Evolutionary conservation across 345 rosid species (phyloP).

Genomic region (Bruguiera parviflora): DNA sequence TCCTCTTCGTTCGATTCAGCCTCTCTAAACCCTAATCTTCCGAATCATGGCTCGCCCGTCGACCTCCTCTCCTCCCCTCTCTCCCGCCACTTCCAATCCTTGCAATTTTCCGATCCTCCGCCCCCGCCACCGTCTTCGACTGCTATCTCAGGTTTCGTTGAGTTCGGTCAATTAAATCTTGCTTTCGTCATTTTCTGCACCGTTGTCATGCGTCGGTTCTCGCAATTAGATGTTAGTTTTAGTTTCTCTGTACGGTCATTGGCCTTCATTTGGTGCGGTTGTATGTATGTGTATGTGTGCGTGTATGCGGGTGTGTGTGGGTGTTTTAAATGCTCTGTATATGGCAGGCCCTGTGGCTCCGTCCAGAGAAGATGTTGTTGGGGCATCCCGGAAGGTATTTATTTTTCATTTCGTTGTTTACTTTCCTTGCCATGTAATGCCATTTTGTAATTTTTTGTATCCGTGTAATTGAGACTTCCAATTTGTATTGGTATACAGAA

Average conservation of each 20-base stretch:
- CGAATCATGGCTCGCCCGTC: conserved; percentile 50
- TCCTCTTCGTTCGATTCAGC: conserved; percentile 37
- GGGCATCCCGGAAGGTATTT: conserved; percentile 59
- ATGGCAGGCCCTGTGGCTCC: conserved; percentile 43
- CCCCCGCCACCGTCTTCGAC: conserved; percentile 2
- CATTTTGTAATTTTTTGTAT: not conserved
- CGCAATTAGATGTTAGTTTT: too few relatives aligned
- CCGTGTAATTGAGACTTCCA: not conserved
- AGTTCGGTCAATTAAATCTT: not conserved
- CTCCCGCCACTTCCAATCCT: conserved; percentile 22
- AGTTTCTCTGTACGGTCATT: not conserved
- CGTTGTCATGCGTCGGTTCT: not conserved
- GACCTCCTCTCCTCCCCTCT: conserved; percentile 19
- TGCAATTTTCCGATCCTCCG: conserved; percentile 8
- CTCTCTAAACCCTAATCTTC: conserved; percentile 46
- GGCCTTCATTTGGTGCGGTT: not conserved
- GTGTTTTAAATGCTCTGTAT: not conserved
- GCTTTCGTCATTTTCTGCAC: not conserved
- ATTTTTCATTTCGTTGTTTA: not conserved
- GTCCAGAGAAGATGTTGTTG: conserved; percentile 40
- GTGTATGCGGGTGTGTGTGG: not conserved
- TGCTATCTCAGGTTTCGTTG: conserved; percentile 11
- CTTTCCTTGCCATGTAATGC: not conserved
- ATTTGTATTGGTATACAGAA: too few relatives aligned
- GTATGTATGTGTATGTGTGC: not conserved